These are phyloP conservation scores for Pleurotus pulmonarius DNA, from an alignment of 768 basidiomycete genomes.

Conservation along the genomic window DNA sequence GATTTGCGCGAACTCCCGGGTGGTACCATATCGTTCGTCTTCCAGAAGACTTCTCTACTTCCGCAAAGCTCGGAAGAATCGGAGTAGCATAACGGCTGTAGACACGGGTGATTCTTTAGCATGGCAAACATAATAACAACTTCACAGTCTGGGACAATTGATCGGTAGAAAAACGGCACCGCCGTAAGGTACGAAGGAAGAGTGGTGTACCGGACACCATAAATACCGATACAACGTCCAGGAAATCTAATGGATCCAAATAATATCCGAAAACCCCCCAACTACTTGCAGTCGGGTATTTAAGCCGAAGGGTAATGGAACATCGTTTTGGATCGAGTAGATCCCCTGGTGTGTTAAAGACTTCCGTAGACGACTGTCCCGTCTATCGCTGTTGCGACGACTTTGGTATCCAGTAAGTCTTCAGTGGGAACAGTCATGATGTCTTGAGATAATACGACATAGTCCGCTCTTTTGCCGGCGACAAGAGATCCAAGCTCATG, in stretches of 20 bases:
- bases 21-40: slow-evolving; percentile 74
- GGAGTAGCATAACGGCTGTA: too few relatives aligned
- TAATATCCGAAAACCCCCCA: not conserved
- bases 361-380: slow-evolving; percentile 47
- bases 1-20: slow-evolving; percentile 45
- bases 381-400: slow-evolving; percentile 76
- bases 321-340: not conserved
- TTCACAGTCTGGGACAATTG: too few relatives aligned
- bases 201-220: too few relatives aligned
- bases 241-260: slow-evolving; percentile 2
- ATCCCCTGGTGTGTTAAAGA: slow-evolving; percentile 15
- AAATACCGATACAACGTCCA: not conserved
- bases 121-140: too few relatives aligned
- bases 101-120: too few relatives aligned
- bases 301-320: not conserved
- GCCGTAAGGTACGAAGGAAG: too few relatives aligned
- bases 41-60: slow-evolving; percentile 42
- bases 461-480: slow-evolving; percentile 80
- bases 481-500: slow-evolving; percentile 69
- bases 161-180: too few relatives aligned
- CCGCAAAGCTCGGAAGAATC: too few relatives aligned
- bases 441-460: slow-evolving; percentile 78
- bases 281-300: not conserved
- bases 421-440: slow-evolving; percentile 63
- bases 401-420: slow-evolving; percentile 64